phyloP scores from a whole-genome alignment of 2,329 filamentous ascomycete genomes.

The Fusarium nurragi region DNA sequence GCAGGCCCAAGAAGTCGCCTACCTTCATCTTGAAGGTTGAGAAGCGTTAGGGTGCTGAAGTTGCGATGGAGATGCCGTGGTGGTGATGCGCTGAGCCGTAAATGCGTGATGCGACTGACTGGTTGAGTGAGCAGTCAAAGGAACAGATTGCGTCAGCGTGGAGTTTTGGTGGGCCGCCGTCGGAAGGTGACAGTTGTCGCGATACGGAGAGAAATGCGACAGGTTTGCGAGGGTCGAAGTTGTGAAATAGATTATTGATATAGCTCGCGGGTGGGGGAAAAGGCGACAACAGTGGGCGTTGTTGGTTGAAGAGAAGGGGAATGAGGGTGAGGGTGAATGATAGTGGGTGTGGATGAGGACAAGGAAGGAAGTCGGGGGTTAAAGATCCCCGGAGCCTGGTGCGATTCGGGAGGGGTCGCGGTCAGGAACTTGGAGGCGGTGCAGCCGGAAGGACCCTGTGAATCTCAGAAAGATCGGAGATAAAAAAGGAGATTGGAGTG shows the following conservation, averaged over 20 bases:
- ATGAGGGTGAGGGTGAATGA: conserved; percentile 1
- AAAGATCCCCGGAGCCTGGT: conserved; percentile 37
- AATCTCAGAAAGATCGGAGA: conserved; percentile 21
- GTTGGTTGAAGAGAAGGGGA: conserved; percentile 20
- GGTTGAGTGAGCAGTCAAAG: conserved; percentile 24
- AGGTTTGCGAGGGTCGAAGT: not conserved
- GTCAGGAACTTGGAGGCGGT: conserved; percentile 11
- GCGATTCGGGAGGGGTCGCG: conserved; percentile 32
- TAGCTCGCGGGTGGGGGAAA: conserved; percentile 14
- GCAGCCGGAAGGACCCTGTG: conserved; percentile 23
- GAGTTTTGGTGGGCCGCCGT: conserved; percentile 40
- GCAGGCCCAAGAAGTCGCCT: conserved; percentile 21
- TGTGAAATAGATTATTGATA: conserved; percentile 5
- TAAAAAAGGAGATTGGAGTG: conserved; percentile 23
- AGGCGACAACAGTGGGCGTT: conserved; percentile 12
- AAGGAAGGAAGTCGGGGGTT: conserved; percentile 24
- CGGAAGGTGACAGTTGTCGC: conserved; percentile 33
- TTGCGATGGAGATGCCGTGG: conserved; percentile 3
- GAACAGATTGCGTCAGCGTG: conserved; percentile 47
- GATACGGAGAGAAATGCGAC: conserved; percentile 26
- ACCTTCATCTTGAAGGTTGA: conserved; percentile 52
- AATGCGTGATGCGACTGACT: conserved; percentile 26
- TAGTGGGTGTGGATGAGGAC: conserved; percentile 6
- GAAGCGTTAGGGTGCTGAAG: not conserved
- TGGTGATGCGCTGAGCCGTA: conserved; percentile 17